Evolutionary conservation across 106 monocot species (phyloP).

Genomic region (Acanthochlamys bracteata): DNA sequence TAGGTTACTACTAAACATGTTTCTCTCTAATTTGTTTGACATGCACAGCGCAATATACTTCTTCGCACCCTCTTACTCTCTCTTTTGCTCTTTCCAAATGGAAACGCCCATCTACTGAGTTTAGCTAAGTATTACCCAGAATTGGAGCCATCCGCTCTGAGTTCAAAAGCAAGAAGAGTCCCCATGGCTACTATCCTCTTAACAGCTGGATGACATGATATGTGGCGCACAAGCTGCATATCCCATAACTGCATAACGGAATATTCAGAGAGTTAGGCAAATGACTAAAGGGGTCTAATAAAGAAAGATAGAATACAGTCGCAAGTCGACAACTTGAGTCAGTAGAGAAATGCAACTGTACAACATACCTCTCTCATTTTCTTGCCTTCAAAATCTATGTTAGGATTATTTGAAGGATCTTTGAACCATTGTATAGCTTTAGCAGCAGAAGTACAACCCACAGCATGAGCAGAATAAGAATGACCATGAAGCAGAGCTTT

Average conservation of each 20-base stretch:
- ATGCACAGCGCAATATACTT: too few species aligned
- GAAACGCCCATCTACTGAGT: not conserved
- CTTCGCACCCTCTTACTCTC: too few species aligned
- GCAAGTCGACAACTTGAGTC: too few species aligned
- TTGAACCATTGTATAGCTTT: slow-evolving; percentile 88
- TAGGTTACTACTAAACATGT: too few species aligned
- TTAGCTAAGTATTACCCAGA: slow-evolving; percentile 40
- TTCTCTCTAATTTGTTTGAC: too few species aligned
- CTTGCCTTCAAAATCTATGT: slow-evolving; percentile 35
- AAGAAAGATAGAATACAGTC: too few species aligned
- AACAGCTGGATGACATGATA: slow-evolving; percentile 58
- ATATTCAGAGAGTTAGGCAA: too few species aligned
- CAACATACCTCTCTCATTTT: slow-evolving; percentile 66
- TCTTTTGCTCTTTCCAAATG: not conserved
- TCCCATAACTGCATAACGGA: slow-evolving; percentile 72
- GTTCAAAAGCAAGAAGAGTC: slow-evolving; percentile 79
- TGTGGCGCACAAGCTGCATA: slow-evolving; percentile 33
- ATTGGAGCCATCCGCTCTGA: slow-evolving; percentile 59
- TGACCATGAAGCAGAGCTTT: slow-evolving; percentile 91
- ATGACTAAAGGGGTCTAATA: too few species aligned
- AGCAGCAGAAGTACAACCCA: slow-evolving; percentile 70
- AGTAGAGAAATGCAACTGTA: not conserved
- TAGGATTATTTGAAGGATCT: slow-evolving; percentile 54
- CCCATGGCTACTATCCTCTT: slow-evolving; percentile 68
- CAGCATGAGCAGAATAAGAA: slow-evolving; percentile 88